These are phyloP conservation scores for Colletotrichum zoysiae DNA, from an alignment of 2,329 filamentous ascomycete species.

Conservation along the genomic window DNA sequence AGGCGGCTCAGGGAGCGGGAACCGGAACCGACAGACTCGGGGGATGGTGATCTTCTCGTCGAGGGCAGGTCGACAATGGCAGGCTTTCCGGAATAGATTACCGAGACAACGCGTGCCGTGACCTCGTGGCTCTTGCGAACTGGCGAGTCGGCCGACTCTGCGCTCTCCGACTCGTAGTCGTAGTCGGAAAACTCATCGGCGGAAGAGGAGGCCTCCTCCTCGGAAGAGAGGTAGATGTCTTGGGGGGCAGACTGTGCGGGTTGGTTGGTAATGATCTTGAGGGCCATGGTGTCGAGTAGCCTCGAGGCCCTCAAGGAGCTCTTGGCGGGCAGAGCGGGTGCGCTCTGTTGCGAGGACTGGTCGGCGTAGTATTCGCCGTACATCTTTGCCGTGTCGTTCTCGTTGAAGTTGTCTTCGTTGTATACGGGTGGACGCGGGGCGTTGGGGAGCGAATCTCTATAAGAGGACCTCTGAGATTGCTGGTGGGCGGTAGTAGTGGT, in stretches of 20 bases:
- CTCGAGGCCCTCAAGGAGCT: constrained; percentile 63
- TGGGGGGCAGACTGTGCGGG: constrained; percentile 61
- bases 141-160: constrained; percentile 47
- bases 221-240: constrained; percentile 73
- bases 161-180: constrained; percentile 58
- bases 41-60: constrained; percentile 57
- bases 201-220: constrained; percentile 74
- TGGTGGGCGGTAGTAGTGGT: constrained; percentile 27
- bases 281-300: constrained; percentile 53
- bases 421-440: constrained; percentile 36
- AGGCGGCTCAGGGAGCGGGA: constrained; percentile 46
- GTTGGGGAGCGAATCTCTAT: constrained; percentile 43
- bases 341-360: constrained; percentile 42
- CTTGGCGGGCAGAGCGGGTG: constrained; percentile 64
- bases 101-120: constrained; percentile 70
- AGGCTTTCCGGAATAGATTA: constrained; percentile 71
- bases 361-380: constrained; percentile 44
- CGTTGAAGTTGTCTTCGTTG: constrained; percentile 42
- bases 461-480: constrained; percentile 37
- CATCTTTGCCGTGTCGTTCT: constrained; percentile 41
- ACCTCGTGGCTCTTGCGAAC: constrained; percentile 61
- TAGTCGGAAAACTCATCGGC: constrained; percentile 71
- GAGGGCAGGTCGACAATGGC: constrained; percentile 64
- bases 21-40: constrained; percentile 53
- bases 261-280: constrained; percentile 50